These are phyloP conservation scores for Mentha longifolia DNA, from an alignment of 257 asterid species.

Conservation along the genomic window DNA sequence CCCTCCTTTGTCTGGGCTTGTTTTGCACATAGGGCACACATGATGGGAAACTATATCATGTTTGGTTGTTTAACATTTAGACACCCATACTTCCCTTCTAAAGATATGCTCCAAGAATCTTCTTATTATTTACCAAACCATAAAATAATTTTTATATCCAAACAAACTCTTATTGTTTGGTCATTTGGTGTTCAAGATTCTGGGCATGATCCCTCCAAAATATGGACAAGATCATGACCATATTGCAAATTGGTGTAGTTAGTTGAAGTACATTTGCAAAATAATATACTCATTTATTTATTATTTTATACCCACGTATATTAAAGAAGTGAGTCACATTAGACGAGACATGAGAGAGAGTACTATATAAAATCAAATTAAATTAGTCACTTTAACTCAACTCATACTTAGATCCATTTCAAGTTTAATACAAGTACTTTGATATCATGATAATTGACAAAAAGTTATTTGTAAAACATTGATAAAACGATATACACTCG, in stretches of 20 bases:
- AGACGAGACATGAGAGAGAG: too few relatives aligned
- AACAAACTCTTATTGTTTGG: slow-evolving; percentile 36
- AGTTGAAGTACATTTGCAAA: background rate
- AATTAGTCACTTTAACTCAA: too few relatives aligned
- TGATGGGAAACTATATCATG: slow-evolving; percentile 31
- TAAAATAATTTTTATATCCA: slow-evolving; percentile 24
- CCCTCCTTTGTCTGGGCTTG: slow-evolving; percentile 18
- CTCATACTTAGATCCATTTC: too few relatives aligned
- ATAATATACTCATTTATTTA: too few relatives aligned
- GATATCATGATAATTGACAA: too few relatives aligned
- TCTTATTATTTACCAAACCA: slow-evolving; percentile 33
- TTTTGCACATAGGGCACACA: slow-evolving; percentile 38
- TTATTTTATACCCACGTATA: too few relatives aligned
- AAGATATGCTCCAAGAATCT: slow-evolving; percentile 37
- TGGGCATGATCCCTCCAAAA: slow-evolving; percentile 19
- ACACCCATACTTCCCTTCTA: slow-evolving; percentile 31
- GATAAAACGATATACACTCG: too few relatives aligned
- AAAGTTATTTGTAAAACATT: too few relatives aligned
- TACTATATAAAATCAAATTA: too few relatives aligned
- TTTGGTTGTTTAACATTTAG: slow-evolving; percentile 34
- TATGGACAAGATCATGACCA: slow-evolving; percentile 22
- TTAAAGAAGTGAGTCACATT: too few relatives aligned
- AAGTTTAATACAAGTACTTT: too few relatives aligned
- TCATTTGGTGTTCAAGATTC: slow-evolving; percentile 30
- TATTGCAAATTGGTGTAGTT: slow-evolving; percentile 17